These are phyloP conservation scores for Entoloma clypeatum DNA, from an alignment of 1,284 basidiomycete genomes.

Conservation along the genomic window DNA sequence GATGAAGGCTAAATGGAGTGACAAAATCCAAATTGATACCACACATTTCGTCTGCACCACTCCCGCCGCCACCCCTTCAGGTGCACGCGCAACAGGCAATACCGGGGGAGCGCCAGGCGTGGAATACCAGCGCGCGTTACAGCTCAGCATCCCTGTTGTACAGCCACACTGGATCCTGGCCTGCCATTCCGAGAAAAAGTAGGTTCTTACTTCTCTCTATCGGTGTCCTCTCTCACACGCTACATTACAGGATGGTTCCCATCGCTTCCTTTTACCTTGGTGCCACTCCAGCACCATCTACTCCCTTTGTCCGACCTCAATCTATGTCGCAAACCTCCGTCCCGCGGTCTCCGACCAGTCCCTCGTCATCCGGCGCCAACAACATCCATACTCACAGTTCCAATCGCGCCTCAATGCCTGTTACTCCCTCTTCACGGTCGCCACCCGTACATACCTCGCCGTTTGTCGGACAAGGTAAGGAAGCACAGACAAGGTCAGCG, in stretches of 20 bases:
- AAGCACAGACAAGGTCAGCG: constrained; percentile 21
- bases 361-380: constrained; percentile 30
- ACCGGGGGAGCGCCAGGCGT: constrained; percentile 60
- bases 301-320: constrained; percentile 54
- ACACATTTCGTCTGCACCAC: constrained; percentile 96
- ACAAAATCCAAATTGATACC: constrained; percentile 93
- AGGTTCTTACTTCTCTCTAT: constrained; percentile 25
- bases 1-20: constrained; percentile 86
- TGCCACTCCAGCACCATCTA: constrained; percentile 46
- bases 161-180: constrained; percentile 89
- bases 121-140: constrained; percentile 87
- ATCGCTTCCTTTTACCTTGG: constrained; percentile 83
- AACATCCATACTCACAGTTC: constrained; percentile 29
- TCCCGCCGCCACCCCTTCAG: constrained; percentile 62
- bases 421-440: constrained; percentile 38
- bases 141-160: constrained; percentile 87
- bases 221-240: constrained; percentile 1
- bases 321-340: constrained; percentile 73
- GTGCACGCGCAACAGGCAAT: constrained; percentile 53
- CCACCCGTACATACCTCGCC: constrained; percentile 34
- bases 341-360: constrained; percentile 37
- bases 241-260: constrained; percentile 70
- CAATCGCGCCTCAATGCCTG: constrained; percentile 61
- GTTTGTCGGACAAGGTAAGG: constrained; percentile 39
- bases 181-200: constrained; percentile 81